A percentile compares a stretch with the other conserved stretches of the same genome.
Conservation (phyloP, 768 basidiomycete genomes). For the Boletales sp. region DNA sequence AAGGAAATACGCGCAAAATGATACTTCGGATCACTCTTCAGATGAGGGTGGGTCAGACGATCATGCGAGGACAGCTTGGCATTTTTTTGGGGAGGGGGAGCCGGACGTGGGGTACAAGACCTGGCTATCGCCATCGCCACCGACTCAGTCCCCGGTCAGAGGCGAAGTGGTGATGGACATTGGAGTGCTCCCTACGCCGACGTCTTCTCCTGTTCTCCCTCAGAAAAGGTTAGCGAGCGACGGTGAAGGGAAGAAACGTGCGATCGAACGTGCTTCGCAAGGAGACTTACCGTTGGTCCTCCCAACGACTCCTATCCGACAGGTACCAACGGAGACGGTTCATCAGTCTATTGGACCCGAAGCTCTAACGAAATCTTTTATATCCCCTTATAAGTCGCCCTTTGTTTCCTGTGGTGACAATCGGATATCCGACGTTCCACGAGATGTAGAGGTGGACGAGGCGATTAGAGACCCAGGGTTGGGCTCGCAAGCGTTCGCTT, state of each 20-base stretch:
- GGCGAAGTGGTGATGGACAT: not conserved
- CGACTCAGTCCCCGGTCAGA: constrained; percentile 1
- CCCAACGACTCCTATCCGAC: not conserved
- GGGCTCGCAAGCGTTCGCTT: constrained; percentile 11
- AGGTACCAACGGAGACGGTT: not conserved
- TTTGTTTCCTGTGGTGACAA: constrained; percentile 7
- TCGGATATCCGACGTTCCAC: not conserved
- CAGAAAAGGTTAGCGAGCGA: not conserved
- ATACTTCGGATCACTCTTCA: constrained; percentile 42
- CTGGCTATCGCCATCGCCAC: constrained; percentile 18
- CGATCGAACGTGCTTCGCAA: constrained; percentile 1
- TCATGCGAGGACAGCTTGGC: constrained; percentile 54
- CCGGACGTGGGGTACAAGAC: constrained; percentile 10
- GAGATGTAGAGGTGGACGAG: not conserved
- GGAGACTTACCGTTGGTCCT: not conserved
- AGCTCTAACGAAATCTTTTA: not conserved
- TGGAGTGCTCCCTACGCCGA: constrained; percentile 21
- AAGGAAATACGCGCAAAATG: constrained; percentile 22
- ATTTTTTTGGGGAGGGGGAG: constrained; percentile 46
- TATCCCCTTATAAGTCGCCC: constrained; percentile 13
- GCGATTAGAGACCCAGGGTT: not conserved
- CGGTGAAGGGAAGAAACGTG: constrained; percentile 5
- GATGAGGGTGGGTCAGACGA: constrained; percentile 43
- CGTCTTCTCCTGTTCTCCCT: constrained; percentile 17
- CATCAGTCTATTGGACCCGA: not conserved